Evolutionary conservation across 345 rosid species (phyloP).

Genomic region (Euphorbia peplus): DNA sequence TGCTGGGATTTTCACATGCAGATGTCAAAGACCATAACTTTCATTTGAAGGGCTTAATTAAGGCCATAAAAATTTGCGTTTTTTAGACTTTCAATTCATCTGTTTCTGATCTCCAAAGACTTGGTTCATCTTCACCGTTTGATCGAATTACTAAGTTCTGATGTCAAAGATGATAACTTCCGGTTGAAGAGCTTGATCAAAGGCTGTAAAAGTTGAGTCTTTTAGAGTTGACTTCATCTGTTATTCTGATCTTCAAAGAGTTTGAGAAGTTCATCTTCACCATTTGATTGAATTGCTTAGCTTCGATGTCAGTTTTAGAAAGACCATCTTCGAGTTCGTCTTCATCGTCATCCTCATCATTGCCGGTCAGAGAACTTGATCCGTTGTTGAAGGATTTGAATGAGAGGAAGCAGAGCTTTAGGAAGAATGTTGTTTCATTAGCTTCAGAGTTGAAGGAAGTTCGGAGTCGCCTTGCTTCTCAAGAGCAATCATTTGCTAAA

Average conservation of each 20-base stretch:
- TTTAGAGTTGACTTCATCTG: not conserved
- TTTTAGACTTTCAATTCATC: not conserved
- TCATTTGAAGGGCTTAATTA: slow-evolving; percentile 15
- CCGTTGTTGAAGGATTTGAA: slow-evolving; percentile 79
- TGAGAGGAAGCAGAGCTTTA: slow-evolving; percentile 86
- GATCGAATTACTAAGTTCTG: slow-evolving; percentile 13
- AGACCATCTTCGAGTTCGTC: slow-evolving; percentile 22
- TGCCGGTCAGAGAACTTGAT: slow-evolving; percentile 48
- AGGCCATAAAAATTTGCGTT: not conserved
- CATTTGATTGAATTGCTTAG: slow-evolving; percentile 10
- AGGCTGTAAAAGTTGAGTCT: not conserved
- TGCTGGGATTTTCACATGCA: slow-evolving; percentile 48
- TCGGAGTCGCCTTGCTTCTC: slow-evolving; percentile 63
- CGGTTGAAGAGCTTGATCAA: slow-evolving; percentile 14
- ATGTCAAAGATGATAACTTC: slow-evolving; percentile 31
- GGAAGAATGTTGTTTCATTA: slow-evolving; percentile 76
- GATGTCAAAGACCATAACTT: slow-evolving; percentile 21
- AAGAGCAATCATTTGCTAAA: slow-evolving; percentile 61
- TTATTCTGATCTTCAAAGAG: no score
- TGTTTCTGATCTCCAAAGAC: slow-evolving; percentile 10
- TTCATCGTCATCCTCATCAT: slow-evolving; percentile 15
- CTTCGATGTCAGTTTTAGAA: slow-evolving; percentile 41
- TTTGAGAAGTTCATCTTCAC: no score
- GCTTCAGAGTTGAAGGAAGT: slow-evolving; percentile 83
- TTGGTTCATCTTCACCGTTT: slow-evolving; percentile 3